Percentiles rank a stretch among this genome's conserved stretches.
Conservation (phyloP, 2,329 filamentous ascomycete genomes). For the Cladosporium sp. region DNA sequence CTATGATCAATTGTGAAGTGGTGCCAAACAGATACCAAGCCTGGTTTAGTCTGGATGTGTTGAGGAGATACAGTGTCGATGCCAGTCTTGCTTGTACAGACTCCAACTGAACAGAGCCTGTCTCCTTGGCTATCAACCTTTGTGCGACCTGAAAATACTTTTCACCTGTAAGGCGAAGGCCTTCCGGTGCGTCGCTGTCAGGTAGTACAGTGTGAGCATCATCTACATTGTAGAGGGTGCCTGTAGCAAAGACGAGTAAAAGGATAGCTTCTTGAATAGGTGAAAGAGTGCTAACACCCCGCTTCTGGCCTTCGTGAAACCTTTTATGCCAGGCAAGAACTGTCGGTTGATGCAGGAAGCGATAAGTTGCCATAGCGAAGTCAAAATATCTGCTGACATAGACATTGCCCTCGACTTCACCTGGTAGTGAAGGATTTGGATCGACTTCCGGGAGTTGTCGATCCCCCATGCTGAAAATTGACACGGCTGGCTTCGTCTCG, state of each 20-base stretch:
- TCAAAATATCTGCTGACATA: slow-evolving; percentile 41
- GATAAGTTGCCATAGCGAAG: slow-evolving; percentile 40
- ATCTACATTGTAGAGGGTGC: slow-evolving; percentile 24
- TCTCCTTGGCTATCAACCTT: slow-evolving; percentile 21
- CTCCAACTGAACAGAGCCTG: slow-evolving; percentile 25
- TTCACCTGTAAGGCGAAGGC: slow-evolving; percentile 26
- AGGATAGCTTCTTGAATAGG: slow-evolving; percentile 44
- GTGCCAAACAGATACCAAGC: slow-evolving; percentile 38
- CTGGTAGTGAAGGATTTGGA: slow-evolving; percentile 39
- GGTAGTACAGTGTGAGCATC: slow-evolving; percentile 32
- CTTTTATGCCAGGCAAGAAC: slow-evolving; percentile 46
- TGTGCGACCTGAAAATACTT: slow-evolving; percentile 24
- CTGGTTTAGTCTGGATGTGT: slow-evolving; percentile 34
- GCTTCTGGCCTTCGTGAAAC: slow-evolving; percentile 30
- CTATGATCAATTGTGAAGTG: slow-evolving; percentile 34
- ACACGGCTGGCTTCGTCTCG: slow-evolving; percentile 36
- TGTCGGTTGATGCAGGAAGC: slow-evolving; percentile 42
- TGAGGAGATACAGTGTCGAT: slow-evolving; percentile 37
- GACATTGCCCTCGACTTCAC: slow-evolving; percentile 25
- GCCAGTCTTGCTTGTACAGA: slow-evolving; percentile 40
- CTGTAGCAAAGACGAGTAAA: slow-evolving; percentile 53
- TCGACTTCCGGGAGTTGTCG: slow-evolving; percentile 45
- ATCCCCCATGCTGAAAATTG: slow-evolving; percentile 51
- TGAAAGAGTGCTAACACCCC: slow-evolving; percentile 37
- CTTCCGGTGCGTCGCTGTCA: slow-evolving; percentile 16